Conservation (phyloP, 495 filamentous ascomycete species). For the Aspergillus conjunctus region DNA sequence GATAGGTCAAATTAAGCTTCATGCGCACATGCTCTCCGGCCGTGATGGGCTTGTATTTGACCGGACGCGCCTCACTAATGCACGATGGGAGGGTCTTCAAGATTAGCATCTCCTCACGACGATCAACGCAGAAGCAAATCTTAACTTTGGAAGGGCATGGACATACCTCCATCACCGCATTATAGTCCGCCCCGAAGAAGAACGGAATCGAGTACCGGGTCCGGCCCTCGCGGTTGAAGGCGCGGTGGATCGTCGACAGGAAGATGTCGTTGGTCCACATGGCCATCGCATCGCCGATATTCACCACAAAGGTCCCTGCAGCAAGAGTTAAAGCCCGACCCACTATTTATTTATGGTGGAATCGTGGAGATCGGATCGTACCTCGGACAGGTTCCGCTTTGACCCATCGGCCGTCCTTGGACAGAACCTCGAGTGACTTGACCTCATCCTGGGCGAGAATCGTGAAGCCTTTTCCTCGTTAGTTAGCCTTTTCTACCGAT, state of each 20-base stretch:
- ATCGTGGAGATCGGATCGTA: neutral
- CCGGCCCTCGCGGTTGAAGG: neutral
- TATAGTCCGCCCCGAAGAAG: neutral
- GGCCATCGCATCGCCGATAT: neutral
- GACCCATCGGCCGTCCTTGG: neutral
- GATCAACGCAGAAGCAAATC: neutral
- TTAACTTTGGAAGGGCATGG: neutral
- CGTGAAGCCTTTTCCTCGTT: neutral
- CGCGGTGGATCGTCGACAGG: slow-evolving; percentile 3
- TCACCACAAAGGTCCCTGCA: neutral
- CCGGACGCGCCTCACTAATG: neutral
- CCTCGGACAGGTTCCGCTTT: slow-evolving; percentile 1
- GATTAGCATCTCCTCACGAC: neutral
- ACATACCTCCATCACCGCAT: neutral
- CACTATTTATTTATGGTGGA: neutral
- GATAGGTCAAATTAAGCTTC: slow-evolving; percentile 3
- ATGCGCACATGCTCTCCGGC: neutral
- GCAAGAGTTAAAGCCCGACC: neutral
- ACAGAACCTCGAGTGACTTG: neutral
- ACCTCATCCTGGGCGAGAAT: neutral
- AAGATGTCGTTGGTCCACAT: slow-evolving; percentile 5
- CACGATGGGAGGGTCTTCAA: neutral
- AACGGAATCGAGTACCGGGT: slow-evolving; percentile 1
- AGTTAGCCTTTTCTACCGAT: neutral
- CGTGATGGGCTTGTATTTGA: slow-evolving; percentile 1